Base-by-base conservation (phyloP, 179 eudicot genomes). In the Actinidia chinensis region DNA sequence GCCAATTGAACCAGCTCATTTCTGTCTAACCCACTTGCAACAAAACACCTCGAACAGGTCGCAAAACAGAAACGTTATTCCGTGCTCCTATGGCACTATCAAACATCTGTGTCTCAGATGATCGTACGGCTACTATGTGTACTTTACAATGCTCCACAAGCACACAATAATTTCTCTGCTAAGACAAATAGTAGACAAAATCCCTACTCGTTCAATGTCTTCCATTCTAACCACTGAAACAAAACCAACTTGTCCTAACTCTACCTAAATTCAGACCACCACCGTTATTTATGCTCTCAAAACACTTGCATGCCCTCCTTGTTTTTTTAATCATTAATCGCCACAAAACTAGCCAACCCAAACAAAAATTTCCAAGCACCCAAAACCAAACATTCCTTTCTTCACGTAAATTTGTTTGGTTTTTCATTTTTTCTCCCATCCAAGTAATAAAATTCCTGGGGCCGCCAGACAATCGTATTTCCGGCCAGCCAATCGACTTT, bases 401-500 rank as follows among this genome's bases (percentile, higher is more conserved):
- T 23, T 13, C 15, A n/a, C n/a, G 23, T 48, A n/a, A n/a, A n/a
- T n/a, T n/a, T n/a, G n/a, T n/a, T 25, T 10, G 14, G 5, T 73
- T 56, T 9, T 42, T n/a, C 8, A n/a, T 3, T 61, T 67, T 43
- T 11, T 74, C 65, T 40, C 54, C 44, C 10, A 42, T 42, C 76
- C 56, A 60, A 18, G 22, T 14, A 48, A 47, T 22, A 46, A 68
- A 10, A 2, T 15, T 18, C 48, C 9, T 17, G 36, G 22, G 48
- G 40, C 22, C 60, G 73, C 81, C 72, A 73, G 76, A 77, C 75
- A 12, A 63, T 20, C n/a, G 40, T 20, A 69, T 61, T 55, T 69
- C 82, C 79, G 84, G 81, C 78, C 68, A 69, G 25, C 76, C 44
- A 42, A 63, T 47, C 65, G 54, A 40, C 7, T 28, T 25, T 74